A percentile compares a stretch with the other conserved stretches of the same genome.
phyloP scores from a whole-genome alignment of 352 stramenopile genomes.

The Globisporangium spinosum region DNA sequence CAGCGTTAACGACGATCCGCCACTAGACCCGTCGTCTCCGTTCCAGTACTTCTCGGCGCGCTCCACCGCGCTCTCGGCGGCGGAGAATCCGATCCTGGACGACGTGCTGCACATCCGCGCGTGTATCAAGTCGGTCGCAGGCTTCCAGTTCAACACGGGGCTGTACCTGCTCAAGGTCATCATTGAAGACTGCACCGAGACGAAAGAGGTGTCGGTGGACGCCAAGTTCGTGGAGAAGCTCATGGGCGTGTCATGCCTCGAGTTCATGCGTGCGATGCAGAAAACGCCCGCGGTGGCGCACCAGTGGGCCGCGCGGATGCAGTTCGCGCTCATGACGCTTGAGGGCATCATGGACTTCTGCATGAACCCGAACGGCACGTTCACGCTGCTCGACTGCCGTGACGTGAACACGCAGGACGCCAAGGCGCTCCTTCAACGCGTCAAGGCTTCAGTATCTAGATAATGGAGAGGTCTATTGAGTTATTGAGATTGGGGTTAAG shows the following conservation, averaged over 20 bases:
- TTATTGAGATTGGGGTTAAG: background rate
- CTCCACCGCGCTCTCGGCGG: conserved; percentile 18
- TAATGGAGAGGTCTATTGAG: conserved; percentile 9
- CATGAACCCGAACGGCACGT: conserved; percentile 23
- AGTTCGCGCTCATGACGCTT: conserved; percentile 77
- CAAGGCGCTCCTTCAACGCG: conserved; percentile 42
- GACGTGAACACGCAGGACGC: conserved; percentile 39
- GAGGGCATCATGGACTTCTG: conserved; percentile 73
- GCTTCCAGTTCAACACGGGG: conserved; percentile 75
- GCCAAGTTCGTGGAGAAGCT: conserved; percentile 57
- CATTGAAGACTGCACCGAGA: conserved; percentile 74
- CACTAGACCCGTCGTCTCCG: conserved; percentile 23
- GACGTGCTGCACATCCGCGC: conserved; percentile 52
- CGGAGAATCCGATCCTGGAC: conserved; percentile 14
- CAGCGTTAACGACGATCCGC: background rate
- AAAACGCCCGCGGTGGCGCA: conserved; percentile 50
- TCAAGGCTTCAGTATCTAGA: conserved; percentile 20
- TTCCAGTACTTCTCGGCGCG: conserved; percentile 57
- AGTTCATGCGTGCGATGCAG: conserved; percentile 73
- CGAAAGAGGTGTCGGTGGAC: conserved; percentile 44
- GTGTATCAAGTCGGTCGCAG: conserved; percentile 81
- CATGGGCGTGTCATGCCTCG: conserved; percentile 69
- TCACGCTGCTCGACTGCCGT: conserved; percentile 51
- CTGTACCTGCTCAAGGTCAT: conserved; percentile 66
- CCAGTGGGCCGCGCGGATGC: conserved; percentile 67